Percentiles rank a stretch among this genome's conserved stretches.
Evolutionary conservation across 305 asterid species (phyloP).

Genomic region (Solanum hybrid): DNA sequence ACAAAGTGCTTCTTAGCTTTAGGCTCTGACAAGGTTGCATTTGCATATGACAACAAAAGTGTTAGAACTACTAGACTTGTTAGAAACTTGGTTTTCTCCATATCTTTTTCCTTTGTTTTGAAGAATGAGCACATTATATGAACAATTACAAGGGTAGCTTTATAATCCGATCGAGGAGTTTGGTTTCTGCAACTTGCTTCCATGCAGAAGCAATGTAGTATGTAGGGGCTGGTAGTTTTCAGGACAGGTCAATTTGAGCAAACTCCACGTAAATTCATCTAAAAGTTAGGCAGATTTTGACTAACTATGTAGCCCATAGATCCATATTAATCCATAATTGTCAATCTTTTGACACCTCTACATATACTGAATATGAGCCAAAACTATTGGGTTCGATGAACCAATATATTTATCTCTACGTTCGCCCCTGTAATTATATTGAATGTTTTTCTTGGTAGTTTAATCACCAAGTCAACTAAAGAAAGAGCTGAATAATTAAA

Average conservation of each 20-base stretch:
- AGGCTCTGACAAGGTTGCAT: not conserved
- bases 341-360: not conserved
- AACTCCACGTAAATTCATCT: slow-evolving; percentile 3
- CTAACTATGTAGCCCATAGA: not conserved
- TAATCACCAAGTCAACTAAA: not conserved
- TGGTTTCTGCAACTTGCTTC: not conserved
- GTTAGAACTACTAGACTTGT: not conserved
- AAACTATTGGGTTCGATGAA: not conserved
- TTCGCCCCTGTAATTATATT: not conserved
- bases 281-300: not conserved
- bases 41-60: no score
- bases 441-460: not conserved
- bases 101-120: not conserved
- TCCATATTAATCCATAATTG: no score
- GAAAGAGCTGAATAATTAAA: not conserved
- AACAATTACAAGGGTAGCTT: not conserved
- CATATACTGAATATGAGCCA: not conserved
- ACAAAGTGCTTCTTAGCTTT: not conserved
- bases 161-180: not conserved
- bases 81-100: not conserved
- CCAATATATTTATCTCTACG: not conserved
- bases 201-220: not conserved
- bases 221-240: slow-evolving; percentile 1
- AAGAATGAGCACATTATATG: not conserved
- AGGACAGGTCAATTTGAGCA: slow-evolving; percentile 11